Base-by-base conservation (phyloP, 345 rosid genomes). In the Citrus hindsii region DNA sequence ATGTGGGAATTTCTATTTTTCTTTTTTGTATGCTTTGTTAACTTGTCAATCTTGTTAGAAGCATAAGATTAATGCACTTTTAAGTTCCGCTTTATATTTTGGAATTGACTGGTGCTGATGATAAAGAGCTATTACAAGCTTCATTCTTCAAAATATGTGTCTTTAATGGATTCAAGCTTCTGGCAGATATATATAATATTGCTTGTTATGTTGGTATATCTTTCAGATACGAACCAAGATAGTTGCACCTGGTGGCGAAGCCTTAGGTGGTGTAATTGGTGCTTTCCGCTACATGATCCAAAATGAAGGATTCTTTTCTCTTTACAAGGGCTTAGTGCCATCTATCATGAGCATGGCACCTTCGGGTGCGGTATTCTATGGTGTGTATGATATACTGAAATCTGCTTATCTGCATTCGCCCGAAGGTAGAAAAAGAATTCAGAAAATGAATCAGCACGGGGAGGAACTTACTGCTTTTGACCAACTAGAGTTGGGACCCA, bases 191-290 rank as follows among this genome's bases (percentile, higher is more conserved):
- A 5, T 25, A 18, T 64, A 32, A 46, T 46, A 46, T 64, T 46
- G 22, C 40, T 75, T 35, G 53, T n/a, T 65, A 5, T 12, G 67
- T 71, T 69, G 19, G 64, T 73, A 19, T 74, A 37, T 78, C n/a
- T 63, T 83, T 61, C 83, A 92, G 96, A 87, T 92, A 73, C 84
- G 94, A 56, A 92, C 97, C 19, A 88, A 89, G 82, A 85, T 92
- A 70, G 91, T 92, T 62, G 94, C 92, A n/a, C 86, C 94, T 4
- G 97, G 97, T 63, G 93, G 92, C 14, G 97, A 92, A 73, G 90
- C 88, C 73, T 81, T 92, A 81, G 96, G 92, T 24, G 92, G 96
- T 38, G 88, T 92, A 1, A 81, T 89, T 75, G 96, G 92, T 75
- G 89, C 93, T 27, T 90, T 90, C 61, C 89, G 33, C 69, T 80